These are phyloP conservation scores for Lablab purpureus DNA, from an alignment of 306 rosid genomes.

Conservation along the genomic window DNA sequence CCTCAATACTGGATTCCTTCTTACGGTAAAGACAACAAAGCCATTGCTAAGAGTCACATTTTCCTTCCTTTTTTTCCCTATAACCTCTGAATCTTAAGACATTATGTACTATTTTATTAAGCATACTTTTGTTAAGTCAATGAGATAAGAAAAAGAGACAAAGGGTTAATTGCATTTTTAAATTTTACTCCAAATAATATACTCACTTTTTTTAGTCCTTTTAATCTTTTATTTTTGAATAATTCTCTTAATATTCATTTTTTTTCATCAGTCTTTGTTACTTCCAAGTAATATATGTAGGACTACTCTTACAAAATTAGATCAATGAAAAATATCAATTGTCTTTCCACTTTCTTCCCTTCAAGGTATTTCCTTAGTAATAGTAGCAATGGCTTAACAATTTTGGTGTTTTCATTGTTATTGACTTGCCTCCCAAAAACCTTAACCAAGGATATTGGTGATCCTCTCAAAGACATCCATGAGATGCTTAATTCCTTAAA, in stretches of 20 bases:
- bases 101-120: constrained; percentile 36
- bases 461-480: too few relatives aligned
- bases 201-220: not conserved
- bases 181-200: not conserved
- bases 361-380: too few relatives aligned
- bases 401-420: too few relatives aligned
- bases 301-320: too few relatives aligned
- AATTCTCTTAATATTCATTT: not conserved
- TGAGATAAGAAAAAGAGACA: not conserved
- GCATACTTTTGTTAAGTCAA: constrained; percentile 5
- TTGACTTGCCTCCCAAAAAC: too few relatives aligned
- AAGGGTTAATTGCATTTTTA: not conserved
- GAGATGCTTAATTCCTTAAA: too few relatives aligned
- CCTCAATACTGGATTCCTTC: not conserved
- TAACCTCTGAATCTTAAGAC: constrained; percentile 3
- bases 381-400: too few relatives aligned
- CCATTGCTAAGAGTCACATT: constrained; percentile 26
- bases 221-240: not conserved
- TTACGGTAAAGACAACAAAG: constrained; percentile 15
- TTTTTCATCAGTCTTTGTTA: not conserved
- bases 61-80: not conserved
- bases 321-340: too few relatives aligned
- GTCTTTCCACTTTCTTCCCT: too few relatives aligned
- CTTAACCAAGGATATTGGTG: too few relatives aligned
- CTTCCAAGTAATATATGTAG: too few relatives aligned